A percentile compares a stretch with the other conserved stretches of the same genome.
phyloP scores from a whole-genome alignment of 2,329 filamentous ascomycete genomes.

The Talaromyces sp. region DNA sequence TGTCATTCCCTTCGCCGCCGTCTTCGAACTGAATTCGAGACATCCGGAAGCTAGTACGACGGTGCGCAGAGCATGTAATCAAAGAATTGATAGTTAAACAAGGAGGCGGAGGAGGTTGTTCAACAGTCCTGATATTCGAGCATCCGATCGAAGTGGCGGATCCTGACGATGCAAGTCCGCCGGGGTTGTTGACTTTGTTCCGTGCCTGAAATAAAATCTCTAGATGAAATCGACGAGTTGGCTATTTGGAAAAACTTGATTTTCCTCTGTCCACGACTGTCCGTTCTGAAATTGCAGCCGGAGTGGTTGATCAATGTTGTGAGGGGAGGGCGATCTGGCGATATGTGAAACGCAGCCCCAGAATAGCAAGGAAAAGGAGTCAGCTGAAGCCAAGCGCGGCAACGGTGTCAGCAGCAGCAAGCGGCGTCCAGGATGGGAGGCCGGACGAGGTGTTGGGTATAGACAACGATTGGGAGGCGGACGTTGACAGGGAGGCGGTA shows the following conservation, averaged over 20 bases:
- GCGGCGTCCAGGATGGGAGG: not conserved
- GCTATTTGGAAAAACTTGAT: not conserved
- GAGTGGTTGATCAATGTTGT: not conserved
- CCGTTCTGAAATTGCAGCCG: not conserved
- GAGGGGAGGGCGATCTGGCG: conserved; percentile 6
- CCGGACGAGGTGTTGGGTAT: not conserved
- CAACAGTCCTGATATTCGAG: not conserved
- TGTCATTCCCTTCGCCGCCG: conserved; percentile 28
- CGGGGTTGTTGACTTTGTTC: not conserved
- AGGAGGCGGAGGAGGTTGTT: not conserved
- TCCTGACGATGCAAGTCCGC: conserved; percentile 13
- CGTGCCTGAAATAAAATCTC: not conserved
- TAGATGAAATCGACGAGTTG: not conserved
- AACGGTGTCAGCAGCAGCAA: not conserved
- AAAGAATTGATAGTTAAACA: not conserved
- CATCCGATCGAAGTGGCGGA: conserved; percentile 13
- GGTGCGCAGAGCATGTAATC: conserved; percentile 6
- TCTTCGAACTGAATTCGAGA: conserved; percentile 37
- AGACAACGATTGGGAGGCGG: conserved; percentile 1
- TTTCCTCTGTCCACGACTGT: not conserved
- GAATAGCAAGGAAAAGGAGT: conserved; percentile 1
- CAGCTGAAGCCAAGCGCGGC: not conserved
- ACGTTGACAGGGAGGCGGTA: not conserved
- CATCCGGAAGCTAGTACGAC: conserved; percentile 26
- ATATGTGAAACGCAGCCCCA: conserved; percentile 8